Conservation (phyloP, 1,284 basidiomycete species). For the Heimioporus retisporus region DNA sequence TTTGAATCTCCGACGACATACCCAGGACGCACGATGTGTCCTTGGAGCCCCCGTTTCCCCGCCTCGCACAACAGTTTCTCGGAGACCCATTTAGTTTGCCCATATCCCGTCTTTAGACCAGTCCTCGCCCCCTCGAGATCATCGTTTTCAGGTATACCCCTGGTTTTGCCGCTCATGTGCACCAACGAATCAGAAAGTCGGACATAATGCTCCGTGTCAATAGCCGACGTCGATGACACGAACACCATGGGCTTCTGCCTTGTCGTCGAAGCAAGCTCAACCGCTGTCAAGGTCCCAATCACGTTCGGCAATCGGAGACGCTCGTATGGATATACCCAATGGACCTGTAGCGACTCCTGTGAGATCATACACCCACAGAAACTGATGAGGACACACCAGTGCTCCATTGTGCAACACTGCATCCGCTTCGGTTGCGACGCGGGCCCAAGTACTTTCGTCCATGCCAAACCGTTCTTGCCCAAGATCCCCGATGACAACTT, state of each 20-base stretch:
- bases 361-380: constrained; percentile 1
- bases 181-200: constrained; percentile 82
- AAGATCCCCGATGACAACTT: constrained; percentile 93
- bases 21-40: constrained; percentile 93
- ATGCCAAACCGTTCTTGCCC: constrained; percentile 85
- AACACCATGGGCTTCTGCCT: constrained; percentile 92
- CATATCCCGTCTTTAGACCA: constrained; percentile 92
- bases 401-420: constrained; percentile 97
- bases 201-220: constrained; percentile 95
- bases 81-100: constrained; percentile 99
- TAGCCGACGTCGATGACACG: constrained; percentile 94
- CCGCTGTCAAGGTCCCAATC: constrained; percentile 85
- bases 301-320: constrained; percentile 95
- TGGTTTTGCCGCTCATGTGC: constrained; percentile 46
- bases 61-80: constrained; percentile 96
- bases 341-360: constrained; percentile 67
- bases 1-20: constrained; percentile 97
- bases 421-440: constrained; percentile 82
- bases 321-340: constrained; percentile 99
- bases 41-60: constrained; percentile 86
- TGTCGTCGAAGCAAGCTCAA: constrained; percentile 81
- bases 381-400: constrained; percentile 66
- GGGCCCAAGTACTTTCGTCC: constrained; percentile 71
- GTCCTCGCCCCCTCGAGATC: constrained; percentile 89
- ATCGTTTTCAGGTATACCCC: constrained; percentile 90